phyloP scores from a whole-genome alignment of 371 early-diverging fungal genomes.

The Lichtheimia ramosa region DNA sequence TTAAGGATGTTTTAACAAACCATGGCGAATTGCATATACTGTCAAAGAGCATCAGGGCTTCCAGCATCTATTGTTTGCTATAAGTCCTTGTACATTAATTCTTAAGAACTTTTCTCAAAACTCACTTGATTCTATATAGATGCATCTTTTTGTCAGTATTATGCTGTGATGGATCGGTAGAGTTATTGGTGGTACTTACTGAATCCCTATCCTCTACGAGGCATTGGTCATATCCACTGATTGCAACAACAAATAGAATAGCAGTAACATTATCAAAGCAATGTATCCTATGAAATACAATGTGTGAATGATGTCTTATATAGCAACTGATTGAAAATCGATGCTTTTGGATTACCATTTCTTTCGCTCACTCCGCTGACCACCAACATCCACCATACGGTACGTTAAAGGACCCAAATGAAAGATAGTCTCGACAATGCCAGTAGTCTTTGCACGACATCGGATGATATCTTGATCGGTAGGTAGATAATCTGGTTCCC shows the following conservation, averaged over 20 bases:
- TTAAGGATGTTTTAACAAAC: conserved; percentile 90
- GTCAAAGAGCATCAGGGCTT: conserved; percentile 92
- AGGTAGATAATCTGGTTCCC: conserved; percentile 69
- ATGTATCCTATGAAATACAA: conserved; percentile 71
- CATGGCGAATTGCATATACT: conserved; percentile 93
- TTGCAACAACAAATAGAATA: conserved; percentile 89
- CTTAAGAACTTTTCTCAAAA: background rate
- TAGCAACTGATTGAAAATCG: conserved; percentile 26
- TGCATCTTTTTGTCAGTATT: no score
- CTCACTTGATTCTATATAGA: conserved; percentile 26
- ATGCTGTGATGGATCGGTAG: no score
- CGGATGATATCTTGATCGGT: conserved; percentile 84
- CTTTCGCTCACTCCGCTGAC: conserved; percentile 90
- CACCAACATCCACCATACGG: conserved; percentile 93
- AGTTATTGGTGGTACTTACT: conserved; percentile 51
- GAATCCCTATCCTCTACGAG: conserved; percentile 90
- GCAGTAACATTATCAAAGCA: conserved; percentile 95
- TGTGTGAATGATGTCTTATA: conserved; percentile 80
- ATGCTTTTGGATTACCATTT: conserved; percentile 63
- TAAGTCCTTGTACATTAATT: background rate
- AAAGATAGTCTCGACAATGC: conserved; percentile 86
- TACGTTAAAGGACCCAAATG: conserved; percentile 80
- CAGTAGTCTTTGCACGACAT: conserved; percentile 84
- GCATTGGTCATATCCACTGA: conserved; percentile 93
- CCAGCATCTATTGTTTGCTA: conserved; percentile 77